phyloP scores from a whole-genome alignment of 306 rosid genomes.

The Arachis stenosperma region DNA sequence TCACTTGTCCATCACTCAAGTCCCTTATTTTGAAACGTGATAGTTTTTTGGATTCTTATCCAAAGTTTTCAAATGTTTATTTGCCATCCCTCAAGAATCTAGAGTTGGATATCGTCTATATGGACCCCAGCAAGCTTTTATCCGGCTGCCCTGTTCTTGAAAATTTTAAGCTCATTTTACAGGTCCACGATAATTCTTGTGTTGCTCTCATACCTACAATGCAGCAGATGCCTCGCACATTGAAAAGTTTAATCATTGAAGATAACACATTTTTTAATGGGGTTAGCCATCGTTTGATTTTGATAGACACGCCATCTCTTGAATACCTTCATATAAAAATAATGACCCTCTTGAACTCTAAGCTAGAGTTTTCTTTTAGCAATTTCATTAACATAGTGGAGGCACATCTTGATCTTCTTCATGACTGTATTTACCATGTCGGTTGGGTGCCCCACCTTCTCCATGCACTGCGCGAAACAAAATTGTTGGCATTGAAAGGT shows the following conservation, averaged over 20 bases:
- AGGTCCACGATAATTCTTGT: too few species aligned
- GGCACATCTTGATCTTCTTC: not conserved
- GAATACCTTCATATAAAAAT: not conserved
- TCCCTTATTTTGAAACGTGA: not conserved
- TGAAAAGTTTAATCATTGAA: not conserved
- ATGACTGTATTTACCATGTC: too few species aligned
- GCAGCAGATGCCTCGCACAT: not conserved
- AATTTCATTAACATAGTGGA: not conserved
- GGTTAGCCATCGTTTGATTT: not conserved
- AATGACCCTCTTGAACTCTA: too few species aligned
- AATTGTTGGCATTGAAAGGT: not conserved
- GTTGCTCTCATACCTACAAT: not conserved
- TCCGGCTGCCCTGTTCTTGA: not conserved
- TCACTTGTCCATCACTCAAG: not conserved
- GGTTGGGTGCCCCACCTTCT: not conserved
- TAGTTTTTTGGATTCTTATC: not conserved
- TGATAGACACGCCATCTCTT: not conserved
- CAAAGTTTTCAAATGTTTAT: not conserved
- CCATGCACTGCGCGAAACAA: not conserved
- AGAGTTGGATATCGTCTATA: not conserved
- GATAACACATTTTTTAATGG: too few species aligned
- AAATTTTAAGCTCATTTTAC: not conserved
- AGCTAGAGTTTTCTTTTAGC: too few species aligned
- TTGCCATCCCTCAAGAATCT: slow-evolving; percentile 11
- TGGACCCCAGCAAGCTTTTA: not conserved